phyloP scores from a whole-genome alignment of 805 yeast genomes.

The Kodamaea restingae region DNA sequence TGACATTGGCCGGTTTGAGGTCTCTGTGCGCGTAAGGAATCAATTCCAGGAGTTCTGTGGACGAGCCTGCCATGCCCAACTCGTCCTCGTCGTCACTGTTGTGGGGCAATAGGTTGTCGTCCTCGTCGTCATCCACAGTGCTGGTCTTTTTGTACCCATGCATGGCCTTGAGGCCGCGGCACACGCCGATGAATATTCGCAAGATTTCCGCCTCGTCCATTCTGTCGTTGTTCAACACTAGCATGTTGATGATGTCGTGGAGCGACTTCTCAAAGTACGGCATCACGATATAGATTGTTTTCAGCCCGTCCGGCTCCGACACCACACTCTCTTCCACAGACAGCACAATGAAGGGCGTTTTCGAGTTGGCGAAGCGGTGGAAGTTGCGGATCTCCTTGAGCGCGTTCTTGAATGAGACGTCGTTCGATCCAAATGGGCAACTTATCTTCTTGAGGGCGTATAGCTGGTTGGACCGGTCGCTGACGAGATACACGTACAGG shows the following conservation, averaged over 20 bases:
- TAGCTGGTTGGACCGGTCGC: constrained; percentile 38
- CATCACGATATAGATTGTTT: constrained; percentile 69
- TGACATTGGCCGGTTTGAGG: constrained; percentile 83
- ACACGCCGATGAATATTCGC: constrained; percentile 59
- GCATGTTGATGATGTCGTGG: constrained; percentile 71
- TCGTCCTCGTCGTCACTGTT: constrained; percentile 29
- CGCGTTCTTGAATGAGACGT: constrained; percentile 56
- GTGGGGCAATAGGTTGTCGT: constrained; percentile 9
- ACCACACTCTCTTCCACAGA: constrained; percentile 67
- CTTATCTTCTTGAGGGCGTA: constrained; percentile 83
- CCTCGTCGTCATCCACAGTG: constrained; percentile 8
- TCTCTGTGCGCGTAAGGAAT: constrained; percentile 82
- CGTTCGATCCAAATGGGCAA: constrained; percentile 82
- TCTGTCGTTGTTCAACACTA: constrained; percentile 50
- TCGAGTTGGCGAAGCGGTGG: constrained; percentile 54
- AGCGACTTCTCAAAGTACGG: constrained; percentile 73
- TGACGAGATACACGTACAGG: constrained; percentile 79
- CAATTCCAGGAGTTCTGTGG: constrained; percentile 43
- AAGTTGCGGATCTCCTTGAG: constrained; percentile 75
- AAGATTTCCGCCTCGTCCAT: constrained; percentile 65
- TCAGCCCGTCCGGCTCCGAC: constrained; percentile 75
- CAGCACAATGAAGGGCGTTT: constrained; percentile 60
- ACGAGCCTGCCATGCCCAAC: not conserved
- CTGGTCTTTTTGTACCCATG: constrained; percentile 51
- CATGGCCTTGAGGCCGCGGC: constrained; percentile 72